Base-by-base conservation (phyloP, 345 rosid species). In the Linum usitatissimum region DNA sequence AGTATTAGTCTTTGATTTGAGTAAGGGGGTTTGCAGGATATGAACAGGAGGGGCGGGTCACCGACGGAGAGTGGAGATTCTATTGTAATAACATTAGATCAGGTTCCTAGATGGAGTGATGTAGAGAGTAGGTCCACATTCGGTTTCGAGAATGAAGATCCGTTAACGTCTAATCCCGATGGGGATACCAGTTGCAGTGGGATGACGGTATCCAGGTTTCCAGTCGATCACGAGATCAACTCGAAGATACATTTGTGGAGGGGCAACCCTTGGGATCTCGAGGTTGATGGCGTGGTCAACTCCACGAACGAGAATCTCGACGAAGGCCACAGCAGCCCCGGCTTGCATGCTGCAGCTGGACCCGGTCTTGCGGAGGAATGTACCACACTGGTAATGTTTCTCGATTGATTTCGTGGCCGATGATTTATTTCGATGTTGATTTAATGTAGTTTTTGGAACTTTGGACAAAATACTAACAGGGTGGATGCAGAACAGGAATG, bases 401-500 rank as follows among this genome's bases (percentile, higher is more conserved):
- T 55, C 5, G 34, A 36, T 57, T 61, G 23, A 23, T 48, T 61
- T 30, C 64, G 31, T 45, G 38, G 17, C 59, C 53, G 51, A 18
- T 69, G 45, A 48, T n/a, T 3, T 59, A 30, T 19, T 45, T 13
- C 18, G n/a, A 38, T 10, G 53, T n/a, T 56, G 10, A 31, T 60
- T 48, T 57, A 61, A 59, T 70, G 18, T 67, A 60, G 36, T 31
- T 31, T 31, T 31, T 31, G 36, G 60, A 36, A 53, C 73, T 30
- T 56, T n/a, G 28, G 21, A n/a, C n/a, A n/a, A 48, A 57, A 31
- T 23, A 56, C 69, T 64, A 65, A 59, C 78, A 93, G 99, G 96
- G 96, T 67, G 99, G 97, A 62, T 90, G 97, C 82, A 78, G 97
- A 63, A 93, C 99, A 30, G 99, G 99, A 70, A 86, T 84, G 96